These are phyloP conservation scores for Grosmannia huntii DNA, from an alignment of 2,329 filamentous ascomycete species.

Conservation along the genomic window DNA sequence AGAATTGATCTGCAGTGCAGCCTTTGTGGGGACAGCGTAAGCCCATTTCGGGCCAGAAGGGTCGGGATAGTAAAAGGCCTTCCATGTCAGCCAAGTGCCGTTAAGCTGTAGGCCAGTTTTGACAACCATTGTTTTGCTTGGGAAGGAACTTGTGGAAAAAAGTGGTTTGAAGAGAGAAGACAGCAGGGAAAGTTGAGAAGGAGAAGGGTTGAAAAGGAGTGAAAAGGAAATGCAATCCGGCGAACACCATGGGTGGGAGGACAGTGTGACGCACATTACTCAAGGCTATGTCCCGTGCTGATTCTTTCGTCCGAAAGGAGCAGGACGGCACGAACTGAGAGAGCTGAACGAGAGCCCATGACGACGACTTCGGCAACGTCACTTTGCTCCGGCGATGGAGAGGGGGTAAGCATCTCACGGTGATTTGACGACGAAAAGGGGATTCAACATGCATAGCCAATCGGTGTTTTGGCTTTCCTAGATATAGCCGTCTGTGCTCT, in stretches of 20 bases:
- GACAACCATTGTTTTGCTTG: neutral
- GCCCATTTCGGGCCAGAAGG: neutral
- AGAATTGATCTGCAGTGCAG: neutral
- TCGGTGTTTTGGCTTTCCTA: too few species aligned
- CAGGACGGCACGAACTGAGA: too few species aligned
- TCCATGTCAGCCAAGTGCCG: neutral
- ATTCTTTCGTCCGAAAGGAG: neutral
- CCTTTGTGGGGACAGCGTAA: neutral
- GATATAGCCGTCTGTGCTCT: too few species aligned
- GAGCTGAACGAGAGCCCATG: neutral
- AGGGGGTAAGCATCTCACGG: neutral
- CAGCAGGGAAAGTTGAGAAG: neutral
- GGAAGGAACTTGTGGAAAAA: neutral
- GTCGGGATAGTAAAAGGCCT: neutral
- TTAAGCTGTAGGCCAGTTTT: neutral
- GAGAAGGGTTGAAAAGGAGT: too few species aligned
- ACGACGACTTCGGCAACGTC: too few species aligned
- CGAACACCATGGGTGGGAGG: neutral
- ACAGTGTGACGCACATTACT: too few species aligned
- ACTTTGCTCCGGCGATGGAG: neutral
- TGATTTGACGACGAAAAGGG: neutral
- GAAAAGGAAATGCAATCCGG: neutral
- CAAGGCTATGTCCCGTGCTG: neutral
- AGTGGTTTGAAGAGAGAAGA: neutral
- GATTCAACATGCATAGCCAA: neutral